A percentile compares a stretch with the other conserved stretches of the same genome.
Evolutionary conservation across 768 basidiomycete species (phyloP).

Genomic region (Collybia sordida): DNA sequence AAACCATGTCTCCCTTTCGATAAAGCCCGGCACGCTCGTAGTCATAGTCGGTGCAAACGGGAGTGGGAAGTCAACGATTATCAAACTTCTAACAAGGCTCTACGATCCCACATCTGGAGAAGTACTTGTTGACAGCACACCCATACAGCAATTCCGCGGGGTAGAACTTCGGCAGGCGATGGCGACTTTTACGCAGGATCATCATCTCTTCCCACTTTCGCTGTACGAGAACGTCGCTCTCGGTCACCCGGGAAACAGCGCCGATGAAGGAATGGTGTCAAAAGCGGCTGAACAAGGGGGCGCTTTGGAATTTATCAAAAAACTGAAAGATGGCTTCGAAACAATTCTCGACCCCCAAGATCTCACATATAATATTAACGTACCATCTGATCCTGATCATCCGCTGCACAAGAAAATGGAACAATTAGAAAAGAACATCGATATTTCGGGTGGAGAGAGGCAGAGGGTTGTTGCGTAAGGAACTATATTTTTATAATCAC

Average conservation of each 20-base stretch:
- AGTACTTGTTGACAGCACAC: slow-evolving; percentile 41
- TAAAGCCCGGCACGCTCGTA: slow-evolving; percentile 47
- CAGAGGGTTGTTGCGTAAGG: slow-evolving; percentile 27
- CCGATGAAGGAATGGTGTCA: slow-evolving; percentile 18
- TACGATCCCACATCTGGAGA: slow-evolving; percentile 45
- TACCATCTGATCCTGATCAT: slow-evolving; percentile 14
- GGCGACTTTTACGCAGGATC: slow-evolving; percentile 50
- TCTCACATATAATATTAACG: slow-evolving; percentile 4
- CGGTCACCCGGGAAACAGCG: slow-evolving; percentile 15
- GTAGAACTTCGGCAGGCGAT: slow-evolving; percentile 42
- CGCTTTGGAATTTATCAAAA: slow-evolving; percentile 16
- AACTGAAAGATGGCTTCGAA: slow-evolving; percentile 14
- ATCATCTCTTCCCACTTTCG: slow-evolving; percentile 45
- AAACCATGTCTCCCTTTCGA: slow-evolving; percentile 38
- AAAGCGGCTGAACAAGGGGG: slow-evolving; percentile 31
- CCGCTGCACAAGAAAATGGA: slow-evolving; percentile 15
- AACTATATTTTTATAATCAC: background rate
- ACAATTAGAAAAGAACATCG: slow-evolving; percentile 14
- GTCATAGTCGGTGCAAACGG: slow-evolving; percentile 62
- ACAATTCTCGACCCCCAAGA: slow-evolving; percentile 17
- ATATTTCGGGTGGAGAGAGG: slow-evolving; percentile 23
- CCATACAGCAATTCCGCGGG: slow-evolving; percentile 34
- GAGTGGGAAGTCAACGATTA: slow-evolving; percentile 52
- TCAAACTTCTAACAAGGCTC: slow-evolving; percentile 49
- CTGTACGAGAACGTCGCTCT: slow-evolving; percentile 42